A percentile compares a stretch with the other conserved stretches of the same genome.
Evolutionary conservation across 768 basidiomycete species (phyloP).

Genomic region (Mycena haematopus): DNA sequence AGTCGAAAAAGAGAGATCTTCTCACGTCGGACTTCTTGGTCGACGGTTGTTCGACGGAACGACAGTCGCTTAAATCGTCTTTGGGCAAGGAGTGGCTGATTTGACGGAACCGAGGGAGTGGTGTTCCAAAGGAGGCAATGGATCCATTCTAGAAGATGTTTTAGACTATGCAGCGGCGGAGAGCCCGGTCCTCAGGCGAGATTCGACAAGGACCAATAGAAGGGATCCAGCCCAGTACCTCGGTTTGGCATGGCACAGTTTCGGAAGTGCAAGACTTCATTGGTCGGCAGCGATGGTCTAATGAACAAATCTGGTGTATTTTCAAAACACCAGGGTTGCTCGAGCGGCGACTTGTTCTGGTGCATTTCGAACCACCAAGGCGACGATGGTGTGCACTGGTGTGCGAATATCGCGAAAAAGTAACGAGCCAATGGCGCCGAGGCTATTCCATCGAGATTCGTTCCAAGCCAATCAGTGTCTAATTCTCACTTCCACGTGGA

Average conservation of each 20-base stretch:
- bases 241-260: slow-evolving; percentile 19
- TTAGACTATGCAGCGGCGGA: slow-evolving; percentile 13
- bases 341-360: slow-evolving; percentile 2
- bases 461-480: slow-evolving; percentile 15
- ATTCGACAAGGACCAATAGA: not conserved
- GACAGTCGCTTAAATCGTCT: slow-evolving; percentile 21
- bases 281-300: not conserved
- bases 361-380: slow-evolving; percentile 3
- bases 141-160: slow-evolving; percentile 3
- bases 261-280: not conserved
- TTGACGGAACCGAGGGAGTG: slow-evolving; percentile 27
- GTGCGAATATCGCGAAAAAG: slow-evolving; percentile 8
- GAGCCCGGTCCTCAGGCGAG: not conserved
- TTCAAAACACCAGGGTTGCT: not conserved
- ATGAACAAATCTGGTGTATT: not conserved
- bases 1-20: slow-evolving; percentile 1
- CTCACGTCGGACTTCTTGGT: slow-evolving; percentile 22
- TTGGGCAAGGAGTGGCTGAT: not conserved
- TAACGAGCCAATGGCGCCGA: slow-evolving; percentile 15
- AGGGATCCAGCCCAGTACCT: not conserved
- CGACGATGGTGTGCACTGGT: not conserved
- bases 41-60: too few relatives aligned
- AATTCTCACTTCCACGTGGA: slow-evolving; percentile 20
- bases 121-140: slow-evolving; percentile 4
- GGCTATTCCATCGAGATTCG: slow-evolving; percentile 6